Base-by-base conservation (phyloP, 2,329 filamentous ascomycete species). In the Fusarium brachygibbosum region DNA sequence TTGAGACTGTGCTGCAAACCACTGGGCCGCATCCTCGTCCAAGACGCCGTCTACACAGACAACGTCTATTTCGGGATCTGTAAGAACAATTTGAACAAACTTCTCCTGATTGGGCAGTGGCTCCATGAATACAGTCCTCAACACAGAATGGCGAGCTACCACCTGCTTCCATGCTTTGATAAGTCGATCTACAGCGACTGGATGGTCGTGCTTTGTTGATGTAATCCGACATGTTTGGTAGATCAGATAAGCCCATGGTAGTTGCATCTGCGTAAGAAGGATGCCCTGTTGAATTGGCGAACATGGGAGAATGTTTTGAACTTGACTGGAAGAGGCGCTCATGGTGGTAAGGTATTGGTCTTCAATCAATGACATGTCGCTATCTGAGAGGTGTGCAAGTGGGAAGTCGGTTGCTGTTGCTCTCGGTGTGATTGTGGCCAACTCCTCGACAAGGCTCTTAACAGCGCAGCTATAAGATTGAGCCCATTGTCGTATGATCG, bases 231-330 rank as follows among this genome's bases (percentile, higher is more conserved):
- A 52, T 3, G 49, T 52, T 32, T 52, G 49, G 12, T 52, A 23
- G 19, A 52, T 41, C 28, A 38, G 28, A 29, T 52, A 52, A 29
- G 35, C 29, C 7, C 35, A 31, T 19, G 49, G 49, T 11, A 40
- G 28, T 29, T 41, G 35, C 19, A 52, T 28, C 11, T 52, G 49
- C 5, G 35, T 52, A n/a, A 52, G 37, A 9, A 52, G 37, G 14
- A 52, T 52, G 6, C 49, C 49, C 38, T 52, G 49, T 28, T 52
- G 49, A 5, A 52, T 52, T 13, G 37, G 29, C 21, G 49, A 52
- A 23, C 49, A 52, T 12, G 49, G 49, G 16, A 52, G 49, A n/a
- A 52, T 41, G 14, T 52, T 25, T 32, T 42, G 35, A n/a, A 52
- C 37, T 13, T 51, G 23, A 7, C 14, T 31, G 12, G 35, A 52